A percentile compares a stretch with the other conserved stretches of the same genome.
Evolutionary conservation across 2,329 filamentous ascomycete species (phyloP).

Genomic region (Neurospora sp.): DNA sequence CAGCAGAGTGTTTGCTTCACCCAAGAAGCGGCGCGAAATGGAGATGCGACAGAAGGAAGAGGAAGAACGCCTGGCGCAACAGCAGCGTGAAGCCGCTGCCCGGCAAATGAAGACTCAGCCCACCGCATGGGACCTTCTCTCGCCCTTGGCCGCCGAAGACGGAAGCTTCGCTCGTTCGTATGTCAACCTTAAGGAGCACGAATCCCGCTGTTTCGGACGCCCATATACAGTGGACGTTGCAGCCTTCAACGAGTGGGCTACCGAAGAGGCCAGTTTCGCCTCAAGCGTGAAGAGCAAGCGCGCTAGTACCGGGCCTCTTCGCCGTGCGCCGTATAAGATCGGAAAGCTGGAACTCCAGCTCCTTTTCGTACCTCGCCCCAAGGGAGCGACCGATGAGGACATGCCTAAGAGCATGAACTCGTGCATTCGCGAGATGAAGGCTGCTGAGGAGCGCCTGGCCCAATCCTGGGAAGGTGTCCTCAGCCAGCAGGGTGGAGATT

Average conservation of each 20-base stretch:
- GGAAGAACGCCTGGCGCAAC: slow-evolving; percentile 59
- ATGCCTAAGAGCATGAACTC: slow-evolving; percentile 99
- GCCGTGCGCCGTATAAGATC: slow-evolving; percentile 90
- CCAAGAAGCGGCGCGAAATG: slow-evolving; percentile 93
- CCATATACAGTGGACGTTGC: slow-evolving; percentile 82
- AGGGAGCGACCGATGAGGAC: slow-evolving; percentile 77
- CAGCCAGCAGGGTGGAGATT: slow-evolving; percentile 96
- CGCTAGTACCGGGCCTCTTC: slow-evolving; percentile 57
- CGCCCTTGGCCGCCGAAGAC: slow-evolving; percentile 78
- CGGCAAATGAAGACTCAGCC: slow-evolving; percentile 54
- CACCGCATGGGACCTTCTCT: slow-evolving; percentile 77
- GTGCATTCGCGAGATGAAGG: slow-evolving; percentile 85
- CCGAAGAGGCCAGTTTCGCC: slow-evolving; percentile 67
- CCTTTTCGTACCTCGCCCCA: slow-evolving; percentile 87
- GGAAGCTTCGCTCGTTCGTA: slow-evolving; percentile 93
- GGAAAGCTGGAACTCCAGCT: slow-evolving; percentile 91
- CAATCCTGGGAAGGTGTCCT: slow-evolving; percentile 80
- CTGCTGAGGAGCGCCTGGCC: slow-evolving; percentile 71
- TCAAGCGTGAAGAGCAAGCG: slow-evolving; percentile 95
- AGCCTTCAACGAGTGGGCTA: slow-evolving; percentile 98
- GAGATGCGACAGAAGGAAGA: slow-evolving; percentile 81
- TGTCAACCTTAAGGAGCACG: slow-evolving; percentile 87
- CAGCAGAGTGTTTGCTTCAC: slow-evolving; percentile 84
- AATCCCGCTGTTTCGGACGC: slow-evolving; percentile 77
- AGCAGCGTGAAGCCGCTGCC: slow-evolving; percentile 54